phyloP scores from a whole-genome alignment of 225 moss, liverwort and hornwort genomes.

The Marchantia paleacea region DNA sequence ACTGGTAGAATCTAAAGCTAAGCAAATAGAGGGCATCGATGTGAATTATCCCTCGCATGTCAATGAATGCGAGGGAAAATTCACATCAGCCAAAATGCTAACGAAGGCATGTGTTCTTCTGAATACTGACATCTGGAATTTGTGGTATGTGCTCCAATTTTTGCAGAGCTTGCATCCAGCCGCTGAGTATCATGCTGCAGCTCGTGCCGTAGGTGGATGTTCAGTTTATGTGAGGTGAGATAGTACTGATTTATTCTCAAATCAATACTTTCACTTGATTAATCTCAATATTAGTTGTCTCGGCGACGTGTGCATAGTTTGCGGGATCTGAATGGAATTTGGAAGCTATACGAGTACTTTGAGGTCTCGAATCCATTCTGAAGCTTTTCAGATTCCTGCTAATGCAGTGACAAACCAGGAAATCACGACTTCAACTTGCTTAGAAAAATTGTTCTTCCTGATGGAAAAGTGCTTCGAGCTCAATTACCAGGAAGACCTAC shows the following conservation, averaged over 20 bases:
- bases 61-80: too few species aligned
- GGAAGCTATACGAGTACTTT: neutral
- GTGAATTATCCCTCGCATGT: neutral
- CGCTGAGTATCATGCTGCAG: slow-evolving; percentile 96
- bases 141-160: neutral
- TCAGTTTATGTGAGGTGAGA: slow-evolving; percentile 84
- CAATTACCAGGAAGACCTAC: slow-evolving; percentile 91
- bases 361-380: neutral
- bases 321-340: neutral
- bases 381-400: neutral
- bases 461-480: slow-evolving; percentile 82
- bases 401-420: slow-evolving; percentile 88
- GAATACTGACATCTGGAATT: neutral
- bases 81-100: neutral
- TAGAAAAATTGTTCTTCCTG: slow-evolving; percentile 81
- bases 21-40: neutral
- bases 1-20: too few species aligned
- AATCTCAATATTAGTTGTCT: neutral
- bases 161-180: slow-evolving; percentile 87
- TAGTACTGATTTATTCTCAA: neutral
- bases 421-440: slow-evolving; percentile 79
- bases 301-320: neutral
- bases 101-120: too few species aligned
- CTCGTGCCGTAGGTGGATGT: slow-evolving; percentile 92
- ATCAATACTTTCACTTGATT: neutral